Evolutionary conservation across 345 rosid species (phyloP).

Genomic region (Moricandia moricandioides): DNA sequence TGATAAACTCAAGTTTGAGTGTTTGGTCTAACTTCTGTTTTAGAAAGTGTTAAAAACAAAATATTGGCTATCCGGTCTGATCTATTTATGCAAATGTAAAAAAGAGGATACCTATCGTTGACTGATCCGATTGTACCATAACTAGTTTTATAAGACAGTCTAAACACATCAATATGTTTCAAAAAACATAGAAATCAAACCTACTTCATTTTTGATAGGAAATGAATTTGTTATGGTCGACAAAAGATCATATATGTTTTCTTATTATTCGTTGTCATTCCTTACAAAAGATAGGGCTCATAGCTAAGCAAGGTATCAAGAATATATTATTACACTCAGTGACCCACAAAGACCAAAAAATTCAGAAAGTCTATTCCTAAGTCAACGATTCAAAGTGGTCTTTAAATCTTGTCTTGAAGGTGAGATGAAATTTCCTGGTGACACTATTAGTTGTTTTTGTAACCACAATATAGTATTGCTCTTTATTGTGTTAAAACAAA

Average conservation of each 20-base stretch:
- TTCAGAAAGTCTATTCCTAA: constrained; percentile 14
- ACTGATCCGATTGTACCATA: not conserved
- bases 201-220: not conserved
- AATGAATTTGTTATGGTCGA: not conserved
- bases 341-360: not conserved
- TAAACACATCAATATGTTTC: not conserved
- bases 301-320: not conserved
- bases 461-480: not conserved
- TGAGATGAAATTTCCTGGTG: constrained; percentile 27
- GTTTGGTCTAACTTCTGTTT: not conserved
- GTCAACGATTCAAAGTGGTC: constrained; percentile 29
- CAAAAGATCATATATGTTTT: not conserved
- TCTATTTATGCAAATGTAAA: no score
- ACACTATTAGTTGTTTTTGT: not conserved
- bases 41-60: no score
- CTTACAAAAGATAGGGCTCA: not conserved
- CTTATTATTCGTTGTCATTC: not conserved
- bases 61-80: no score
- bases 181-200: not conserved
- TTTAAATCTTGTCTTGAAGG: not conserved
- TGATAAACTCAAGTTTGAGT: not conserved
- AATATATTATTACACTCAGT: not conserved
- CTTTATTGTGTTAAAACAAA: not conserved
- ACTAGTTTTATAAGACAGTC: not conserved
- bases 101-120: no score